Base-by-base conservation (phyloP, 371 early-diverging fungal genomes). In the Lichtheimia hyalospora region DNA sequence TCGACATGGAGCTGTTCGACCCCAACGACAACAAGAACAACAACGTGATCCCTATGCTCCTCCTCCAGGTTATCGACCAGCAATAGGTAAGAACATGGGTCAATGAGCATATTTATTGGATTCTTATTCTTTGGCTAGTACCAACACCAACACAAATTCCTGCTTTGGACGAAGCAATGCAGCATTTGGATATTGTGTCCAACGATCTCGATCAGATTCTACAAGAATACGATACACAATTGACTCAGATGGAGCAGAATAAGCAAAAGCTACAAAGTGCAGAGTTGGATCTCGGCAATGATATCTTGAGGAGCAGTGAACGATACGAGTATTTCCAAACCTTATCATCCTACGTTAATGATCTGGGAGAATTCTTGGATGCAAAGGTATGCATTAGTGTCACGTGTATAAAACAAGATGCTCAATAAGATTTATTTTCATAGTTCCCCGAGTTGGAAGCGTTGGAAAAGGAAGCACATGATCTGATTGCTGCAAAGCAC, bases 241-340 rank as follows among this genome's bases (percentile, higher is more conserved):
- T 87, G 21, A 67, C 64, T 7, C 81, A 86, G 24, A 59, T 77
- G 8, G 67, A 75, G 28, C 69, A 71, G 8, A 75, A 83, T 34
- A 65, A 83, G 15, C 74, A 75, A 1, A 70, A 63, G 3, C 58
- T 79, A 6, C 54, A 67, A 3, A 59, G 57, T 0, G 60, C 74
- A 16, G 60, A 75, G n/a, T 58, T 58, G 3, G 81, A 76, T 23
- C 54, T 84, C 3, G 70, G 70, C 1, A 70, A 65, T 1, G 84
- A 84, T 54, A 73, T 86, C 24, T 55, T 76, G 50, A 70, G 65
- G 6, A 69, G 78, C 0, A 81, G 84, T 42, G 63, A 68, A 8
- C 78, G 88, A 25, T 89, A 88, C 62, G 82, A 75, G 16, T 91
- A 85, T 63, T 91, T 86, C 65, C 88, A 88, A 58, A 79, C 84